These are phyloP conservation scores for Pseudozyma hubeiensis DNA, from an alignment of 1,284 basidiomycete species.

Conservation along the genomic window DNA sequence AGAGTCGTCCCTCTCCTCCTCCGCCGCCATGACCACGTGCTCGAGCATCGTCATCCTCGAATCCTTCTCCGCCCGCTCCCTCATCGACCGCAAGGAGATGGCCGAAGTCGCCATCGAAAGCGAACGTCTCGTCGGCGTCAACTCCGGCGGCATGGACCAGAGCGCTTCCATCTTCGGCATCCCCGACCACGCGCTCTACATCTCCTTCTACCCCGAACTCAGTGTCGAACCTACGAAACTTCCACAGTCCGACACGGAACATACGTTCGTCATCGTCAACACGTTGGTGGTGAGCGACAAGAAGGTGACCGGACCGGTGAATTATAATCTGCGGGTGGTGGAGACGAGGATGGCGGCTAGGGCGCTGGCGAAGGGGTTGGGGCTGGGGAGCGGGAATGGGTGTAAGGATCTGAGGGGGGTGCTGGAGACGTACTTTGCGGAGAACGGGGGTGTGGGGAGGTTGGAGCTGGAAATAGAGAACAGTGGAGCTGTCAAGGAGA, in stretches of 20 bases:
- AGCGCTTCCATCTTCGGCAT: conserved; percentile 63
- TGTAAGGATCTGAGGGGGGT: conserved; percentile 53
- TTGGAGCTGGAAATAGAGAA: conserved; percentile 42
- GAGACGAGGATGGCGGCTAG: conserved; percentile 63
- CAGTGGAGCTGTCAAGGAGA: conserved; percentile 26
- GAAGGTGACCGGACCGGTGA: conserved; percentile 65
- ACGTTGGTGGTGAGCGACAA: conserved; percentile 65
- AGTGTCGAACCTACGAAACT: conserved; percentile 41
- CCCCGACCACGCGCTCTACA: conserved; percentile 60
- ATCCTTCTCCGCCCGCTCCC: conserved; percentile 54
- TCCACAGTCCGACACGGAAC: conserved; percentile 41
- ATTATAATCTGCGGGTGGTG: conserved; percentile 67
- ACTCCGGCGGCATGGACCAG: conserved; percentile 68
- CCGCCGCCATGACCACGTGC: conserved; percentile 66
- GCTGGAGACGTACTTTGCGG: conserved; percentile 54
- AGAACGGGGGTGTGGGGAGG: conserved; percentile 25
- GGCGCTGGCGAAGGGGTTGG: conserved; percentile 37
- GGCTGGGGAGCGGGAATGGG: conserved; percentile 15
- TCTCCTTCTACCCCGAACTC: conserved; percentile 62
- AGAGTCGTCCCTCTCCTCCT: conserved; percentile 58
- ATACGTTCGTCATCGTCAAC: conserved; percentile 64
- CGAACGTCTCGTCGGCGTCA: conserved; percentile 65
- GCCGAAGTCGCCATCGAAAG: conserved; percentile 65
- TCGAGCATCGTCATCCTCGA: conserved; percentile 62
- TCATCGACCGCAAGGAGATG: conserved; percentile 61